Conservation (phyloP, 768 basidiomycete species). For the Suillus bovinus region DNA sequence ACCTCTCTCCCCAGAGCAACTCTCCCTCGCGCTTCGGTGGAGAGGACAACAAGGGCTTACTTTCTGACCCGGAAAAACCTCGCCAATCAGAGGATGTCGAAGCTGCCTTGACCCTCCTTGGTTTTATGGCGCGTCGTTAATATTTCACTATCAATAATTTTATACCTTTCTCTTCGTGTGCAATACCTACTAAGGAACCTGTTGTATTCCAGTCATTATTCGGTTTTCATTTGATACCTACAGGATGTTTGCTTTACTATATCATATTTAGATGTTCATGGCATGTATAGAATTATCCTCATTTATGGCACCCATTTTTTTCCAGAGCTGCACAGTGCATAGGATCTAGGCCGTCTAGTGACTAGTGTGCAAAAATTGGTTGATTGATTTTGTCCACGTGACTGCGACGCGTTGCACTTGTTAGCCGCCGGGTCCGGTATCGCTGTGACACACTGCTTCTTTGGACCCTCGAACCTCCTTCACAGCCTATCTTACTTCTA, state of each 20-base stretch:
- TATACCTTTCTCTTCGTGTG: neutral
- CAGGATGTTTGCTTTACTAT: conserved; percentile 12
- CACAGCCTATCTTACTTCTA: conserved; percentile 25
- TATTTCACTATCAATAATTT: neutral
- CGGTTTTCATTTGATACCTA: conserved; percentile 25
- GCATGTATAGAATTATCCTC: conserved; percentile 5
- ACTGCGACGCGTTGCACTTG: conserved; percentile 15
- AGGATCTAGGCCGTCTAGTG: neutral
- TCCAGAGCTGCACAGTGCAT: neutral
- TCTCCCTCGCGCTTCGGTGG: neutral
- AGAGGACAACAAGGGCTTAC: conserved; percentile 1
- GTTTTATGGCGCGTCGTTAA: conserved; percentile 29
- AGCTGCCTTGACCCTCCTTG: conserved; percentile 37
- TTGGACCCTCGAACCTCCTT: neutral
- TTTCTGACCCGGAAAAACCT: conserved; percentile 6
- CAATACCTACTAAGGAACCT: conserved; percentile 3
- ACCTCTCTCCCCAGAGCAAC: conserved; percentile 10
- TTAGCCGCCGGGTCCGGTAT: conserved; percentile 22
- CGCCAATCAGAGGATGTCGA: conserved; percentile 36
- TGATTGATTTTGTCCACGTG: conserved; percentile 21
- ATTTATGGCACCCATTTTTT: neutral
- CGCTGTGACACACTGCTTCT: neutral
- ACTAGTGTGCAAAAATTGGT: neutral
- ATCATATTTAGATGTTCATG: neutral
- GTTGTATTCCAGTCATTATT: conserved; percentile 29